Evolutionary conservation across 345 rosid species (phyloP), one percentile per base, ranked within the genome.

Genomic region (Turnera subulata): DNA sequence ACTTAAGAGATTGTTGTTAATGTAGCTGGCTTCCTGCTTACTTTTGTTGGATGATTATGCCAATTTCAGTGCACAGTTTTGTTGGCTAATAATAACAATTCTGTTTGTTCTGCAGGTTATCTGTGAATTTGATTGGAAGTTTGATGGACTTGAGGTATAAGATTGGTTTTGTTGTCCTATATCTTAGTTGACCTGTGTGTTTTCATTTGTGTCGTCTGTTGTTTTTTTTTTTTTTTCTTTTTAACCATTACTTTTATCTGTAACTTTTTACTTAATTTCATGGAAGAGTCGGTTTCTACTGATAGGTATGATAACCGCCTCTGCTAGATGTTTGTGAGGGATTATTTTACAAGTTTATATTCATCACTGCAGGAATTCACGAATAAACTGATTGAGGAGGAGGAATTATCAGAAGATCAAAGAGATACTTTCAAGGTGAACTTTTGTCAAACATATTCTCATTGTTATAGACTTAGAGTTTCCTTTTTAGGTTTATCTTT

Each of bases 81-180:
- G 11, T 47, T 46, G 19, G 21, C 47, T 78, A 61, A 75, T 44
- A 11, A 29, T 8, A 4, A 29, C 39, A 32, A 59, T n/a, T 45
- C 29, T 33, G 32, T 40, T 73, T 56, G 50, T 23, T 49, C 52
- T 85, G 81, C 88, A 94, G 99, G 80, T 90, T 66, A 72, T 94
- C 13, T 84, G 97, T 58, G 96, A 88, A 60, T 94, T 84, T 68
- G 99, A 94, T 76, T 94, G 99, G 99, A 89, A 81, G 56, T 18
- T 85, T 22, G 99, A 94, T 48, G 91, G 85, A 52, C 74, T 85
- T 64, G 85, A 94, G 84, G 99, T 94, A 72, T 57, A 68, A 35
- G 59, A 55, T 68, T 17, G 52, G 62, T 55, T 52, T 14, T 60
- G 61, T 46, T 13, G 19, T 47, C 46, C 47, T 49, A 10, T 18